phyloP scores from a whole-genome alignment of 148 eudicot genomes.

The Rhododendron molle region DNA sequence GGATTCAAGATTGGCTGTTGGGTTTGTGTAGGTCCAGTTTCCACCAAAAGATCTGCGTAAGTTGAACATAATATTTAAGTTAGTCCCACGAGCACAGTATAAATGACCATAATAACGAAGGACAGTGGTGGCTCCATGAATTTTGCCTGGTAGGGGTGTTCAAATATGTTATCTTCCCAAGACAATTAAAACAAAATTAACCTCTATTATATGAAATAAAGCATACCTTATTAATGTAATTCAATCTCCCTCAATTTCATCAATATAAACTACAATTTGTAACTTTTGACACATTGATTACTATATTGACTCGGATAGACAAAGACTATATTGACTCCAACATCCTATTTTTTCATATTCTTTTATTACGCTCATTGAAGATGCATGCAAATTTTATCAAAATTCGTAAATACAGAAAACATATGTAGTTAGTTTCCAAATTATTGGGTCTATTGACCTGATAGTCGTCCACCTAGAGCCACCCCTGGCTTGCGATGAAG shows the following conservation, averaged over 20 bases:
- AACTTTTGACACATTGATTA: neutral
- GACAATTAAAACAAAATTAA: neutral
- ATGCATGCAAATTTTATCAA: neutral
- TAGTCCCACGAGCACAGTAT: neutral
- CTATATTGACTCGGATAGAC: neutral
- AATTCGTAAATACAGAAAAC: neutral
- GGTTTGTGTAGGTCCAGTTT: slow-evolving; percentile 84
- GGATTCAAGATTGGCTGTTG: slow-evolving; percentile 50
- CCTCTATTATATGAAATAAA: neutral
- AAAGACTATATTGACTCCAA: neutral
- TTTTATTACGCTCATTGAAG: neutral
- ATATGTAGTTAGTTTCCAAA: neutral
- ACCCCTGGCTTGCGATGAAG: neutral
- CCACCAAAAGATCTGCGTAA: slow-evolving; percentile 61
- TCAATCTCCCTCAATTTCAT: neutral
- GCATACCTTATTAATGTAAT: neutral
- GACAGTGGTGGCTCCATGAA: neutral
- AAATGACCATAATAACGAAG: neutral
- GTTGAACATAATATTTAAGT: neutral
- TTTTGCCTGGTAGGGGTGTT: neutral
- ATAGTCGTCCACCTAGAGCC: neutral
- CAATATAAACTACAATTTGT: neutral
- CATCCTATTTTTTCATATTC: neutral
- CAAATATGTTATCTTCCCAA: neutral
- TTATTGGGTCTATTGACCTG: neutral